Base-by-base conservation (phyloP, 2,329 filamentous ascomycete species). In the Fusarium sp. region DNA sequence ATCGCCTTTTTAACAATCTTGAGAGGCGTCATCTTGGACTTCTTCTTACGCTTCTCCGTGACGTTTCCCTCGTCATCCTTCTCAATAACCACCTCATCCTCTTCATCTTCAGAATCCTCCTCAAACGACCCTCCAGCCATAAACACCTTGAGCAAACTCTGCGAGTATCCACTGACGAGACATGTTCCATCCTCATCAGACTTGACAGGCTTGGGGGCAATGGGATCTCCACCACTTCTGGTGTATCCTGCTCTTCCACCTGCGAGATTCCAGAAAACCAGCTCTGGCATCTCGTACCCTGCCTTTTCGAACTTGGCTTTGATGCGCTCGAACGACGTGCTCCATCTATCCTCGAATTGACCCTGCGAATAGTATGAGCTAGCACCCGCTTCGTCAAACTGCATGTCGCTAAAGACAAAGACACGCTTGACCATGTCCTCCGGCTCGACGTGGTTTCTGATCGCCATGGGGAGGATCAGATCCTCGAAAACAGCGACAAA, bases 321-420 rank as follows among this genome's bases (percentile, higher is more conserved):
- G 73, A 90, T 83, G 6, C 83, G 80, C 68, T 87, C 82, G 71
- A 83, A 87, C 4, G 84, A 85, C 0, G 82, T 83, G 5, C 72
- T 76, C 82, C 84, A 86, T 4, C 49, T 31, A 11, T 36, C 6
- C 17, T 15, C 3, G n/a, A 40, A 22, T 14, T 36, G 11, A 14
- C 51, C 49, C 34, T 20, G 10, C 9, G 28, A 31, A 13, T 22
- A 17, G 24, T 14, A 22, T 5, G 17, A 33, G 9, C 4, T 34
- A 64, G 55, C 38, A 6, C 18, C 15, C 2, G 82, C 82, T 0
- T 59, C 0, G 65, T 90, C 75, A 72, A 90, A 90, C 44, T 89
- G 86, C 87, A 90, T 89, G 72, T 89, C 87, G 44, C 80, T 85
- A 70, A 90, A 89, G 34, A 90, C 84, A 70, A 90, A 89, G 17